Base-by-base conservation (phyloP, 169 alveolate species). In the Prorocentrum cordatum region DNA sequence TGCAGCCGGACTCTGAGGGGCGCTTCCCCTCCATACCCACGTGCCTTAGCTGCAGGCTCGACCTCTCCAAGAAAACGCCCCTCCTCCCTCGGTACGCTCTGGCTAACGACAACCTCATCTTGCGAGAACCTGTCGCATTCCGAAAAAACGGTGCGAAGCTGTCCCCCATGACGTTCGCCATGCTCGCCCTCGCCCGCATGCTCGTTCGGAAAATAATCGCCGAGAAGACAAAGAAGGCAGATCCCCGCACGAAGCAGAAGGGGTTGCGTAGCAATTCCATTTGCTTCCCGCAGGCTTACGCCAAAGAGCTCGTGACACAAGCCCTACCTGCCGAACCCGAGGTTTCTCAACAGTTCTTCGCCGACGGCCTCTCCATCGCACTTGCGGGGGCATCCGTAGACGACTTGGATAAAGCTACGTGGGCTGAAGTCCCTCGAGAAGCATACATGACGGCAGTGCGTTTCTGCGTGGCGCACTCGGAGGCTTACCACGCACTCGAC, bases 131-230 rank as follows among this genome's bases (percentile, higher is more conserved):
- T 1, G 3, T 2, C 9, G 80, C 27, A 3, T 70, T 70, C 39
- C 36, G 61, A 3, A 1, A 10, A 26, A 27, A 26, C 7, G 58
- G 62, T 16, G 5, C 12, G 20, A 18, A 22, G 4, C 31, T 67
- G 33, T 67, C 79, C 4, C 32, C 75, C 26, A 66, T 67, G 58
- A 67, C 79, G 4, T 67, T 67, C 26, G 0, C 26, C 42, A 1
- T 70, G 64, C 39, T 70, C 7, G 36, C 80, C 2, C 38, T 70
- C 18, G 80, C 64, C 2, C 80, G 80, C 20, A 42, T 39, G 1
- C 64, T 26, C 39, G 80, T 70, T 1, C 79, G 36, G 59, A 67
- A 67, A 59, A 36, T 67, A 32, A 67, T 67, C 16, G 79, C 79
- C 2, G 79, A 67, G 59, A 10, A 2, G 14, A 5, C 27, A 7